These are phyloP conservation scores for Microcyclosporella mali DNA, from an alignment of 2,329 filamentous ascomycete genomes.

Conservation along the genomic window DNA sequence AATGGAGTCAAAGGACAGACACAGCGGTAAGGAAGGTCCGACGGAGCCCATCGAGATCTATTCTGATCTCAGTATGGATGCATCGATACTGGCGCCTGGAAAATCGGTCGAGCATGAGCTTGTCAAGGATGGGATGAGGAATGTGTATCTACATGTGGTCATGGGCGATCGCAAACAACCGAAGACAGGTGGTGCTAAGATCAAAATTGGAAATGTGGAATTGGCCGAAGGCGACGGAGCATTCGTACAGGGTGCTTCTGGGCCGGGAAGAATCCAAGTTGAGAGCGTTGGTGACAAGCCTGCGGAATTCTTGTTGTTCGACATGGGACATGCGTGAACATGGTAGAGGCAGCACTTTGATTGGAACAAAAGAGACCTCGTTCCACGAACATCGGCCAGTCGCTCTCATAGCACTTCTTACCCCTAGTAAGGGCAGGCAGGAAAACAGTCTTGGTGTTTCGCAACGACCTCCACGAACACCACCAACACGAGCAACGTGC, in stretches of 20 bases:
- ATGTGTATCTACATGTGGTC: slow-evolving; percentile 73
- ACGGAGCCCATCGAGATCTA: slow-evolving; percentile 74
- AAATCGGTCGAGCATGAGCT: slow-evolving; percentile 65
- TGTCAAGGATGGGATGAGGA: slow-evolving; percentile 58
- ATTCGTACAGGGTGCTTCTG: slow-evolving; percentile 55
- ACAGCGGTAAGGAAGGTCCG: slow-evolving; percentile 60
- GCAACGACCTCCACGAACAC: slow-evolving; percentile 41
- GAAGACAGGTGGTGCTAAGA: slow-evolving; percentile 65
- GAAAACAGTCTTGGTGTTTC: too few relatives aligned
- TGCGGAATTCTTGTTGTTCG: slow-evolving; percentile 46
- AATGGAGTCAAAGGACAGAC: slow-evolving; percentile 61
- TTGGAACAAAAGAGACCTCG: background rate
- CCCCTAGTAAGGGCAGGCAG: too few relatives aligned
- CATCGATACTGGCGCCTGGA: slow-evolving; percentile 63
- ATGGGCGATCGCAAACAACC: slow-evolving; percentile 55
- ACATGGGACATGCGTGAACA: slow-evolving; percentile 36
- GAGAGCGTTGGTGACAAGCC: slow-evolving; percentile 42
- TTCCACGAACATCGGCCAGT: slow-evolving; percentile 57
- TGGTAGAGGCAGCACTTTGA: background rate
- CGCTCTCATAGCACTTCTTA: too few relatives aligned
- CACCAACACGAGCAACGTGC: too few relatives aligned
- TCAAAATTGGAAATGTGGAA: slow-evolving; percentile 61
- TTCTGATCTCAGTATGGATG: slow-evolving; percentile 77
- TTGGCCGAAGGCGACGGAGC: slow-evolving; percentile 75
- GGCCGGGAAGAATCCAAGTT: slow-evolving; percentile 40